Base-by-base conservation (phyloP, 768 basidiomycete species). In the Gautieria morchelliformis region DNA sequence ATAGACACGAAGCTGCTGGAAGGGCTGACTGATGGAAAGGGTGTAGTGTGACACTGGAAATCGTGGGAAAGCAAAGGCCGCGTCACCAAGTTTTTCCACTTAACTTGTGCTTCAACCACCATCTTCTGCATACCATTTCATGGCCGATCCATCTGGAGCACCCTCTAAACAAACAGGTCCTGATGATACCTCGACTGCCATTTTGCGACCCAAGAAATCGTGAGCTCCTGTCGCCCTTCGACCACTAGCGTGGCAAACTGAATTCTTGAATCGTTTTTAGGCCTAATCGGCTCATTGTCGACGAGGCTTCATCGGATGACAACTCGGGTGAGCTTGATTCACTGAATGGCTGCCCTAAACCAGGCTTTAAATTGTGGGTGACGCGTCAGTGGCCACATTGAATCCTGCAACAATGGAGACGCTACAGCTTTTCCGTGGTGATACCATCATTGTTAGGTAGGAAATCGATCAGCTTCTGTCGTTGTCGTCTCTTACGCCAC, bases 181-280 rank as follows among this genome's bases (percentile, higher is more conserved):
- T 24, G 86, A 97, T 71, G 94, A 96, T 65, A 78, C 82, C 55
- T 91, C 94, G 19, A 98, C 95, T 37, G 95, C 95, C 49, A 98
- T 99, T 70, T 78, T 99, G 59, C 77, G 96, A 61, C 87, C 87
- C 62, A 99, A 98, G 89, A 95, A 96, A 80, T 94, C 92, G 95
- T 96, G 70, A 63, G 92, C 79, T 19, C 27, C 27, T 20, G 55
- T 60, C 46, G 46, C 27, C 5, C 44, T 30, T 56, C 51, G 56
- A 54, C 32, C 52, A 48, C 32, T 27, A 42, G 63, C 61, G 53
- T 63, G 56, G 65, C 62, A 55, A 49, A 54, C 47, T 12, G 50
- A n/a, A 14, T 9, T 37, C 4, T 20, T 47, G 52, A n/a, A 62
- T 60, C 55, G 55, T 65, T 53, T 64, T 4, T 65, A 98, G 94